phyloP scores from a whole-genome alignment of 208 protist species.

The Leishmania braziliensis region DNA sequence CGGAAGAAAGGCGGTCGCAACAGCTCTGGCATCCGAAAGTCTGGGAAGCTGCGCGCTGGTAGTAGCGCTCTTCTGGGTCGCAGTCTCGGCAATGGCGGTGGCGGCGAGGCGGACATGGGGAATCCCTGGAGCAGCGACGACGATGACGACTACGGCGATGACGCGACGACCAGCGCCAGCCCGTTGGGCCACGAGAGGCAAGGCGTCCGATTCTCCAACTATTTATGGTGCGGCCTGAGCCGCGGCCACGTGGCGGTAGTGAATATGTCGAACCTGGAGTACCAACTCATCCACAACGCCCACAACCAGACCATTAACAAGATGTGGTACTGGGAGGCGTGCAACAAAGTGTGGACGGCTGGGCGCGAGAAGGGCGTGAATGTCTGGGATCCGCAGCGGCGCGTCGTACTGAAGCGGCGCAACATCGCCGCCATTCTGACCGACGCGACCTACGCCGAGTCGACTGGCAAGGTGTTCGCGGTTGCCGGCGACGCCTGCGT shows the following conservation, averaged over 20 bases:
- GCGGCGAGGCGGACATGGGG: slow-evolving; percentile 9
- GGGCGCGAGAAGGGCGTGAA: slow-evolving; percentile 83
- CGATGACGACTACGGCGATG: neutral
- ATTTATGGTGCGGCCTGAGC: slow-evolving; percentile 81
- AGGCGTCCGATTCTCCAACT: slow-evolving; percentile 17
- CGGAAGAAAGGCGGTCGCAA: slow-evolving; percentile 25
- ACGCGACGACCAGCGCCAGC: neutral
- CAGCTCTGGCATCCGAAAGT: slow-evolving; percentile 21
- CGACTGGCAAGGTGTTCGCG: slow-evolving; percentile 67
- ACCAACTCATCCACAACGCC: slow-evolving; percentile 56
- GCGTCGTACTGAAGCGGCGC: slow-evolving; percentile 69
- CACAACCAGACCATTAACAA: slow-evolving; percentile 75
- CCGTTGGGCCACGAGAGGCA: slow-evolving; percentile 13
- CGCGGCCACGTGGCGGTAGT: slow-evolving; percentile 73
- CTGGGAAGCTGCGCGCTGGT: slow-evolving; percentile 8
- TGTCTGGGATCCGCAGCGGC: slow-evolving; percentile 87
- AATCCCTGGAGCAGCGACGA: slow-evolving; percentile 10
- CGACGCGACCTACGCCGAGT: slow-evolving; percentile 64
- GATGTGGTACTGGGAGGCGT: slow-evolving; percentile 72
- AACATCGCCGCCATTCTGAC: slow-evolving; percentile 85
- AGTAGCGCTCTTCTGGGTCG: slow-evolving; percentile 2
- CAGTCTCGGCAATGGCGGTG: neutral
- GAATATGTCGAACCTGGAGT: slow-evolving; percentile 57
- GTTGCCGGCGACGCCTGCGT: slow-evolving; percentile 81
- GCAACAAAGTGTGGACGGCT: slow-evolving; percentile 80